Conservation (phyloP, 257 asterid genomes). For the Gynochthodes officinalis region DNA sequence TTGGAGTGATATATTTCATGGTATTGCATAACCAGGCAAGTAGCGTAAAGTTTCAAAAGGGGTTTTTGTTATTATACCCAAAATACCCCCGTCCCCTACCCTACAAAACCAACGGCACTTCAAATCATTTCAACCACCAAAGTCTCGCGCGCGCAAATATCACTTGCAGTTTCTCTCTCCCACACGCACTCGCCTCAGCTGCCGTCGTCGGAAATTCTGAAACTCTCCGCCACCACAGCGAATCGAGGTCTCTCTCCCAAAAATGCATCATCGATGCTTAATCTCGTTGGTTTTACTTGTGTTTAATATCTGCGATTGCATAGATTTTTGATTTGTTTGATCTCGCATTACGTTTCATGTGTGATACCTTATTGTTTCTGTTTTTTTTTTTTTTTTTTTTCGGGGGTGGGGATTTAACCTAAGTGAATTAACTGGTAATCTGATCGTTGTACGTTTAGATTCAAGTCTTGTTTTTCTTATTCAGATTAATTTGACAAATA, state of each 20-base stretch:
- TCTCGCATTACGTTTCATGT: not conserved
- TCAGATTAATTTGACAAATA: not conserved
- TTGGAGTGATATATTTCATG: no score
- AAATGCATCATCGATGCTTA: not conserved
- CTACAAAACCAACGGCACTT: not conserved
- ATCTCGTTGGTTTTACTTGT: not conserved
- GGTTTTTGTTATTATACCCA: not conserved
- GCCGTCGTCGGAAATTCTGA: not conserved
- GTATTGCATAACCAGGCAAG: no score
- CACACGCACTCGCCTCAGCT: not conserved
- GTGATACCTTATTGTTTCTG: not conserved
- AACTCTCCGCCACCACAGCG: not conserved
- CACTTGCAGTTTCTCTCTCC: not conserved
- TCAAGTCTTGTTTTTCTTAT: not conserved
- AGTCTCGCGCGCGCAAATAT: not conserved
- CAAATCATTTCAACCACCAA: conserved; percentile 5
- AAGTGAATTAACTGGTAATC: not conserved
- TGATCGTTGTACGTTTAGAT: not conserved
- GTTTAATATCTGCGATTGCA: not conserved
- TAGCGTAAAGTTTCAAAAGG: no score
- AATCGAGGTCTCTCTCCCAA: conserved; percentile 1
- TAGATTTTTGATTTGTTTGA: not conserved
- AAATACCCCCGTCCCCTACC: not conserved
- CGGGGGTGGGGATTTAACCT: not conserved
- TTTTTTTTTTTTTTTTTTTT: not conserved